Evolutionary conservation across 2,329 filamentous ascomycete species (phyloP).

Genomic region (Drechslera avenae): DNA sequence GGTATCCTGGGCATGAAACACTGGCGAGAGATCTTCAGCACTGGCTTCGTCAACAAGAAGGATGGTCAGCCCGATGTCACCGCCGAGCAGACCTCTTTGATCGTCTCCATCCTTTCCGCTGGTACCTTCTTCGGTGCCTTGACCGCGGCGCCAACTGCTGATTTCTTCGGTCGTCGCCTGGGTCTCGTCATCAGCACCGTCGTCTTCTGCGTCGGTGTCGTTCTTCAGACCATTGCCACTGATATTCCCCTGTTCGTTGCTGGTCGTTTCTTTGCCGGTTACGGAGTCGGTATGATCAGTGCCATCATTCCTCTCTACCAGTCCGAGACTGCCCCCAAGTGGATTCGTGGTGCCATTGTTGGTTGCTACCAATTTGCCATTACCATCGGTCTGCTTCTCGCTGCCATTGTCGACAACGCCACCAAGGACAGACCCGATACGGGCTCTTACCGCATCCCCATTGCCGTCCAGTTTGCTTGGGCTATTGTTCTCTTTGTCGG

Average conservation of each 20-base stretch:
- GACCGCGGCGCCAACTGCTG: slow-evolving; percentile 68
- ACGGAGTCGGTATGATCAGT: slow-evolving; percentile 50
- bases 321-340: slow-evolving; percentile 73
- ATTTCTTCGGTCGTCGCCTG: slow-evolving; percentile 70
- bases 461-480: slow-evolving; percentile 76
- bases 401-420: slow-evolving; percentile 68
- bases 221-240: slow-evolving; percentile 47
- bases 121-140: slow-evolving; percentile 79
- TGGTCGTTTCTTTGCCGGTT: slow-evolving; percentile 51
- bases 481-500: slow-evolving; percentile 69
- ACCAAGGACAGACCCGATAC: slow-evolving; percentile 62
- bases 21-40: slow-evolving; percentile 68
- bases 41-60: slow-evolving; percentile 40
- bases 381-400: slow-evolving; percentile 72
- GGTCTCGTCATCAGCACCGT: slow-evolving; percentile 54
- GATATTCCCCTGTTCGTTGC: slow-evolving; percentile 47
- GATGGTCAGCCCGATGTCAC: slow-evolving; percentile 48
- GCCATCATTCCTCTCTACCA: slow-evolving; percentile 68
- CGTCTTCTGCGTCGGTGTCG: slow-evolving; percentile 49
- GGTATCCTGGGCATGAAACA: slow-evolving; percentile 74
- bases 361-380: slow-evolving; percentile 73
- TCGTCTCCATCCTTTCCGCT: slow-evolving; percentile 82
- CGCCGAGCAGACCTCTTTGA: slow-evolving; percentile 66
- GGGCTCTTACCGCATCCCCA: slow-evolving; percentile 75
- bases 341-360: slow-evolving; percentile 74